Percentiles rank a stretch among this genome's conserved stretches.
Conservation (phyloP, 768 basidiomycete genomes). For the Mycena haematopus region DNA sequence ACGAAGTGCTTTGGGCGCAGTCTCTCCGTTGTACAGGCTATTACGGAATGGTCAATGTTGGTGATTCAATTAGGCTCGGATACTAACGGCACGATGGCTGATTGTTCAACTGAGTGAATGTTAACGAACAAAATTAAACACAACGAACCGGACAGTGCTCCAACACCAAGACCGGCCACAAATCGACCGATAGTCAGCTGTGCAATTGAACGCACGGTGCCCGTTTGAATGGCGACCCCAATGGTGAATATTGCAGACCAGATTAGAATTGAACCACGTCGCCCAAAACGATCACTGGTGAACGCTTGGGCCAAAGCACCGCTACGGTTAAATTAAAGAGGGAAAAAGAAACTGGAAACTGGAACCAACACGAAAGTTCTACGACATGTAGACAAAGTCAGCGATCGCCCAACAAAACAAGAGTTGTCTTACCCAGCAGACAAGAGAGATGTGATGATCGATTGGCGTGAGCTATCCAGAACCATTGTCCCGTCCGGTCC, state of each 20-base stretch:
- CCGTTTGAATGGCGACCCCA: conserved; percentile 75
- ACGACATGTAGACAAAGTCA: neutral
- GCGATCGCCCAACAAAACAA: neutral
- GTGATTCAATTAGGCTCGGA: neutral
- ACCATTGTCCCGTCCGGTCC: conserved; percentile 51
- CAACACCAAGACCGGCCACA: conserved; percentile 79
- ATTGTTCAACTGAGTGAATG: conserved; percentile 10
- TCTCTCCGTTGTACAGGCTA: conserved; percentile 81
- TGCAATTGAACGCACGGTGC: conserved; percentile 59
- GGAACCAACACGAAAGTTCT: conserved; percentile 59
- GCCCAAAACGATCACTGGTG: conserved; percentile 75
- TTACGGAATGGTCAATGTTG: conserved; percentile 34
- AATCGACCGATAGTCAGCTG: conserved; percentile 80
- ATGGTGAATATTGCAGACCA: conserved; percentile 78
- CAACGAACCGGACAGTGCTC: conserved; percentile 69
- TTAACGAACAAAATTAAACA: neutral
- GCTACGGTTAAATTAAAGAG: conserved; percentile 34
- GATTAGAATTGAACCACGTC: conserved; percentile 75
- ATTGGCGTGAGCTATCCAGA: conserved; percentile 69
- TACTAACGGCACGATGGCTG: conserved; percentile 59
- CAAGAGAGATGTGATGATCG: conserved; percentile 79
- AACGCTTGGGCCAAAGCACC: conserved; percentile 76
- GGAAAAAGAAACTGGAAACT: neutral
- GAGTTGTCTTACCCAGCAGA: conserved; percentile 67
- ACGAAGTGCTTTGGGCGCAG: conserved; percentile 75